Percentiles rank a stretch among this genome's conserved stretches.
phyloP scores from a whole-genome alignment of 23 red algal genomes.

The Gracilariopsis chorda region DNA sequence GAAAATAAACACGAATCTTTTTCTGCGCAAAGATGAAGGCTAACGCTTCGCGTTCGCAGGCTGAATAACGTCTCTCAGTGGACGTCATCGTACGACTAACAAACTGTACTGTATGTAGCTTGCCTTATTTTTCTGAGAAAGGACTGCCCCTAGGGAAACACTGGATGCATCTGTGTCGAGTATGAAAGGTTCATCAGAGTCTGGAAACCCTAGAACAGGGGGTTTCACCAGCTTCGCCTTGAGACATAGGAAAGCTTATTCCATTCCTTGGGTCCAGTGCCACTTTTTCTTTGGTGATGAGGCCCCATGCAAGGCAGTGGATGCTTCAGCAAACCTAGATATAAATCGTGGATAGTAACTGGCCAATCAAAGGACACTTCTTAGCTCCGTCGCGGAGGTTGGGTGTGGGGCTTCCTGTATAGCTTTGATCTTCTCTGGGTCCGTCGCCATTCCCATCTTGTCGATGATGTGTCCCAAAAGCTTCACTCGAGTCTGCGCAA shows the following conservation, averaged over 20 bases:
- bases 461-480: neutral
- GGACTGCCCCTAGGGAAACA: neutral
- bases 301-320: neutral
- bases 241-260: neutral
- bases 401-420: neutral
- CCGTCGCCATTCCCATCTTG: neutral
- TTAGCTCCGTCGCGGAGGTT: neutral
- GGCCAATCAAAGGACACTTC: neutral
- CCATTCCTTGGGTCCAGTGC: neutral
- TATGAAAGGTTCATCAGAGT: neutral
- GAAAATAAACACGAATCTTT: neutral
- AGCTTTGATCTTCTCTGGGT: neutral
- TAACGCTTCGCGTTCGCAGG: neutral
- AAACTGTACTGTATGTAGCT: neutral
- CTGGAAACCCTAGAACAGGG: neutral
- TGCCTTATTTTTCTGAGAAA: neutral
- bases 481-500: neutral
- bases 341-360: neutral
- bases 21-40: neutral
- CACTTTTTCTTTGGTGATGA: neutral
- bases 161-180: neutral
- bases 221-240: neutral
- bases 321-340: neutral
- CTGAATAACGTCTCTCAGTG: neutral
- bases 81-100: neutral